Base-by-base conservation (phyloP, 768 basidiomycete species). In the Boletellus ananas region DNA sequence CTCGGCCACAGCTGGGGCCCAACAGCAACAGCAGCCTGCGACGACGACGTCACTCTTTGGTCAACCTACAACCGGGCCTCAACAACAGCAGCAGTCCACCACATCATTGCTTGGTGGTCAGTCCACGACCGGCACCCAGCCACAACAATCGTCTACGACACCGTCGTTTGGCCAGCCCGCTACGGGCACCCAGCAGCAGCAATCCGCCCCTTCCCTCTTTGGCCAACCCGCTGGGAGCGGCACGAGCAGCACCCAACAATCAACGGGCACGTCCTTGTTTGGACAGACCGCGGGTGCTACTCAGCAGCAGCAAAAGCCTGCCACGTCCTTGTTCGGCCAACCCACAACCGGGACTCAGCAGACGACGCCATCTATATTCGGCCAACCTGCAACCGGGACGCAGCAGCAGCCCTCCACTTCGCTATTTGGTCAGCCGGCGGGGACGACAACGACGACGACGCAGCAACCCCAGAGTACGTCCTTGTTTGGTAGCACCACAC, bases 371-470 rank as follows among this genome's bases (percentile, higher is more conserved):
- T 16, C 58, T 34, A 40, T 58, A 34, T 65, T 65, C 25, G 58
- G 64, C 18, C 69, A 74, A 55, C 58, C 70, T 1, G 49, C 66
- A 7, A 34, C 58, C 25, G 61, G 58, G 25, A 72, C 52, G 17
- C 74, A 74, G 37, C 71, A 68, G n/a, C 69, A 67, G 49, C 47
- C 57, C 1, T 45, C 59, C 16, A 49, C 59, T 0, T 59, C 71
- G 6, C 41, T 75, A 17, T 76, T 79, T 49, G 73, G 75, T 8
- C 70, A 73, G 37, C 57, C 67, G 29, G 55, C 55, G 42, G 58
- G 52, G n/a, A 54, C 35, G 1, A 43, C 47, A 6, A 25, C 23
- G 23, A 25, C 23, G 23, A 43, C 47, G 21, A 51, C 54, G 25
- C 63, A 62, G 27, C 67, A 60, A 25, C 51, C 61, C 11, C 65